A percentile compares a stretch with the other conserved stretches of the same genome.
These are phyloP conservation scores for Colletotrichum gloeosporioides DNA, from an alignment of 2,329 filamentous ascomycete species.

Conservation along the genomic window DNA sequence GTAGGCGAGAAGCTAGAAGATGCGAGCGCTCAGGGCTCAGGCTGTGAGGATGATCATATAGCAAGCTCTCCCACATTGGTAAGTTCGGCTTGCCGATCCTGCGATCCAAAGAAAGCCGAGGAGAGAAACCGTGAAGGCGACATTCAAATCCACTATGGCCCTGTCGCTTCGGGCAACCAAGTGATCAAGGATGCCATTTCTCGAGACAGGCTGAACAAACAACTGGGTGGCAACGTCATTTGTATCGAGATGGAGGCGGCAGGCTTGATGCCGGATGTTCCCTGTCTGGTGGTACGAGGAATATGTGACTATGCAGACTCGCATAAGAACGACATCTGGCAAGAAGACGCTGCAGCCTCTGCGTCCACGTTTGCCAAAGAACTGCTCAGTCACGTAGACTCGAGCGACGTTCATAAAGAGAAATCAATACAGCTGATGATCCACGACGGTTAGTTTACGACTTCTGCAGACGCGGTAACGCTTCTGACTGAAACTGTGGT, in stretches of 20 bases:
- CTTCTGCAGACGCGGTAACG: background rate
- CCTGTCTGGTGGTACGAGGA: constrained; percentile 41
- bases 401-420: too few species aligned
- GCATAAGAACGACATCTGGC: constrained; percentile 42
- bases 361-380: constrained; percentile 36
- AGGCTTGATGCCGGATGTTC: constrained; percentile 28
- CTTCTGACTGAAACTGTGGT: background rate
- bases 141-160: background rate
- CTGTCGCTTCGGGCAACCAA: constrained; percentile 32
- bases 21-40: background rate
- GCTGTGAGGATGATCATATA: background rate
- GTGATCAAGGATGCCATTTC: background rate
- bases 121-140: background rate
- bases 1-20: background rate
- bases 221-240: background rate
- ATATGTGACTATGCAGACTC: constrained; percentile 46
- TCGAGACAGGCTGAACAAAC: background rate
- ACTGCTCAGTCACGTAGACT: background rate
- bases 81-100: background rate
- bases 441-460: background rate
- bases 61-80: too few species aligned
- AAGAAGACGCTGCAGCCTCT: constrained; percentile 36
- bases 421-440: too few species aligned
- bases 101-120: background rate
- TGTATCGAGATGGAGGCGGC: background rate